phyloP scores from a whole-genome alignment of 768 basidiomycete genomes.

The Lentinula detonsa region DNA sequence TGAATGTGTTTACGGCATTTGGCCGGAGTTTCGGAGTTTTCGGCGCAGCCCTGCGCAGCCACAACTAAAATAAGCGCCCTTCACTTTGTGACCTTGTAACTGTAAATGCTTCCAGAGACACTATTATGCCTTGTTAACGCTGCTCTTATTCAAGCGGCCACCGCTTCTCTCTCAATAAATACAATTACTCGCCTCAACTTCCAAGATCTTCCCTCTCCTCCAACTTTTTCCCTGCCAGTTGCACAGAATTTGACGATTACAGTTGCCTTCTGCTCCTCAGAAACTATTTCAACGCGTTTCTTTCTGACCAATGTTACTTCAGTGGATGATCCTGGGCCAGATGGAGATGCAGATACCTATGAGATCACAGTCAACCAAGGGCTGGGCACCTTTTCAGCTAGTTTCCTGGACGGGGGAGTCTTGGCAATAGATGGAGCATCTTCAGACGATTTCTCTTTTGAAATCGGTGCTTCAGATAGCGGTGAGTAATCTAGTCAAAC shows the following conservation, averaged over 20 bases:
- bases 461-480: constrained; percentile 50
- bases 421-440: constrained; percentile 37
- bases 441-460: constrained; percentile 37
- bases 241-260: constrained; percentile 36
- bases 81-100: not conserved
- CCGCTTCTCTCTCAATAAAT: constrained; percentile 27
- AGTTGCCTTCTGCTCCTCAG: constrained; percentile 40
- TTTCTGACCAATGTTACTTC: constrained; percentile 50
- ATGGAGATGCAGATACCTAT: constrained; percentile 31
- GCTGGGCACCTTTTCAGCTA: constrained; percentile 45
- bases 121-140: constrained; percentile 6
- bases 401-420: constrained; percentile 40
- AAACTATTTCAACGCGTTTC: constrained; percentile 38
- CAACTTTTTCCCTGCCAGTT: constrained; percentile 34
- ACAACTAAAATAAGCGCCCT: not conserved
- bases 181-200: constrained; percentile 25
- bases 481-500: constrained; percentile 18
- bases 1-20: not conserved
- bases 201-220: constrained; percentile 22
- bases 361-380: constrained; percentile 47
- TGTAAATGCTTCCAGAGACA: constrained; percentile 5
- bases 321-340: constrained; percentile 27
- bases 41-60: not conserved
- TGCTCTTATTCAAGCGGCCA: not conserved
- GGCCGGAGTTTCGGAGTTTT: not conserved